phyloP scores from a whole-genome alignment of 495 filamentous ascomycete genomes.

The Penicilliopsis zonata region DNA sequence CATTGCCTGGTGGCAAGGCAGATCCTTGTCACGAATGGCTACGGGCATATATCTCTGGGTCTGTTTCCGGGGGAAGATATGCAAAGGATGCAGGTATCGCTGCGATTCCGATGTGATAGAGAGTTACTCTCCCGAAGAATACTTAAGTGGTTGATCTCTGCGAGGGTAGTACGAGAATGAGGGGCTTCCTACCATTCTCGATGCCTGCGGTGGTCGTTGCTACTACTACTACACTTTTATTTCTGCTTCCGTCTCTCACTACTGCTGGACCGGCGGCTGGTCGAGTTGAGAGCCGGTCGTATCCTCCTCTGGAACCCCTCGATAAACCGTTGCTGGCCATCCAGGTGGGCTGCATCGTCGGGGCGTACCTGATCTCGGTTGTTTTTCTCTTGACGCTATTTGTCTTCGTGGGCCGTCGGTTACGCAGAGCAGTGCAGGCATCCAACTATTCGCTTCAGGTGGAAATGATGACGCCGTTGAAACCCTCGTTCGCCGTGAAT shows the following conservation, averaged over 20 bases:
- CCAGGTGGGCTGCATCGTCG: slow-evolving; percentile 69
- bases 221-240: slow-evolving; percentile 5
- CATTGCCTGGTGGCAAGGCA: too few relatives aligned
- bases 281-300: slow-evolving; percentile 8
- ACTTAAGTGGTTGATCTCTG: not conserved
- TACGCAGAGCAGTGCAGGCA: slow-evolving; percentile 40
- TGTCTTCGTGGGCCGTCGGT: slow-evolving; percentile 48
- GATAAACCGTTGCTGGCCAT: slow-evolving; percentile 53
- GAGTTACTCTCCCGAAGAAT: too few relatives aligned
- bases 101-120: too few relatives aligned
- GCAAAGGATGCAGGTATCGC: too few relatives aligned
- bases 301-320: slow-evolving; percentile 6
- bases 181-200: not conserved
- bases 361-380: slow-evolving; percentile 64
- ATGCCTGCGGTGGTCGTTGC: slow-evolving; percentile 2
- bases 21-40: not conserved
- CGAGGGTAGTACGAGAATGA: not conserved
- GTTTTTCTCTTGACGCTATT: slow-evolving; percentile 54
- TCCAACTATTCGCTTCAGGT: slow-evolving; percentile 42
- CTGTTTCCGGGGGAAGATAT: too few relatives aligned
- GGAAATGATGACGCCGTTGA: slow-evolving; percentile 50
- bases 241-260: slow-evolving; percentile 5
- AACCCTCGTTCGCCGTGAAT: slow-evolving; percentile 33
- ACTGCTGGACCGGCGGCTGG: slow-evolving; percentile 4
- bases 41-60: slow-evolving; percentile 13